These are phyloP conservation scores for Oryza australiensis DNA, from an alignment of 176 grass and related monocot genomes.

Conservation along the genomic window DNA sequence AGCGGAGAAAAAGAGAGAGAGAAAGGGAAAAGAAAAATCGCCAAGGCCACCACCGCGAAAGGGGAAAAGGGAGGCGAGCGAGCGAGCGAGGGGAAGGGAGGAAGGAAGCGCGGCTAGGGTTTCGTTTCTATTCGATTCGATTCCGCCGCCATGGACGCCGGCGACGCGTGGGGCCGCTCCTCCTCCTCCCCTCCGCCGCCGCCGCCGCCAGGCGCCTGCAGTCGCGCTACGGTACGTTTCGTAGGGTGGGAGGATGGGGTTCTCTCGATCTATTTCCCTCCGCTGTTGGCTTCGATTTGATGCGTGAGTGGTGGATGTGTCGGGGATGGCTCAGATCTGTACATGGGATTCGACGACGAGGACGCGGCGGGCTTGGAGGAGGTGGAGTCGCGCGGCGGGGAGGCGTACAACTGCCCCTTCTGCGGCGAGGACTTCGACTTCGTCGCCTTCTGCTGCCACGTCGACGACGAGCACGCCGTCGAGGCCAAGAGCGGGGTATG, in stretches of 20 bases:
- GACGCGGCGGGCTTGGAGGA: conserved; percentile 50
- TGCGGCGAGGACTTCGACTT: conserved; percentile 88
- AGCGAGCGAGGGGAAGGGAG: background rate
- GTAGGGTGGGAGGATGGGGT: too few relatives aligned
- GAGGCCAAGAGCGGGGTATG: conserved; percentile 77
- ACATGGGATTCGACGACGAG: conserved; percentile 60
- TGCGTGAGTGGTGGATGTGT: background rate
- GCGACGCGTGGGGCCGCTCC: conserved; percentile 60
- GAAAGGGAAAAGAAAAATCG: background rate
- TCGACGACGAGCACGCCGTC: conserved; percentile 81
- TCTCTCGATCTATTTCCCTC: background rate
- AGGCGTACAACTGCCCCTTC: conserved; percentile 72
- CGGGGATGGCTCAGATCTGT: conserved; percentile 51
- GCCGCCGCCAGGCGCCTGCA: conserved; percentile 64
- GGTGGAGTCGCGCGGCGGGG: conserved; percentile 41
- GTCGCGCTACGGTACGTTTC: conserved; percentile 56
- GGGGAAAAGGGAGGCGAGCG: background rate
- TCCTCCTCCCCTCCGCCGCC: conserved; percentile 38
- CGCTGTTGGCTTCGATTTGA: background rate
- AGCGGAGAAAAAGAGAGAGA: background rate
- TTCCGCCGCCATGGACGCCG: conserved; percentile 39
- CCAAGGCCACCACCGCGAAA: conserved; percentile 8
- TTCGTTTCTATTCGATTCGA: conserved; percentile 8
- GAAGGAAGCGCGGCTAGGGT: conserved; percentile 16
- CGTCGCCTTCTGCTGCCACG: conserved; percentile 75